Evolutionary conservation across 495 filamentous ascomycete species (phyloP), one percentile per base, ranked within the genome.

Genomic region (Jackrogersella minutella): DNA sequence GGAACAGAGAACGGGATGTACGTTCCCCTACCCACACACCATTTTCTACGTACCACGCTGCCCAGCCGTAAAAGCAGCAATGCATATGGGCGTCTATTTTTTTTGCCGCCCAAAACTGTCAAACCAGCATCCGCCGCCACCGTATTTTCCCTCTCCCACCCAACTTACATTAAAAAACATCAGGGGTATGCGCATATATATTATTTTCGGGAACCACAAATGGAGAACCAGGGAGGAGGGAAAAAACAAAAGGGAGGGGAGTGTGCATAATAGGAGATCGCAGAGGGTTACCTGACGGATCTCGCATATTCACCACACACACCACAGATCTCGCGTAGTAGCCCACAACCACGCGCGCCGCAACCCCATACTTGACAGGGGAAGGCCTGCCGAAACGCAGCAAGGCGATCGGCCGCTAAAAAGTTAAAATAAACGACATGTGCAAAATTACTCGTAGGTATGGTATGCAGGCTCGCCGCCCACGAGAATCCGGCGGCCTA

Each of bases 381-480:
- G 49, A 36, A 21, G 14, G 14, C 30, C 44, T 28, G 37, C 41
- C 58, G 54, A 46, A 50, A n/a, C n/a, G n/a, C n/a, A n/a, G n/a
- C 59, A 16, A 55, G 8, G 56, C 64, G 59, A 57, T 67, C 64
- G 59, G 72, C 69, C 72, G 56, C 69, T 72, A 72, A 69, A 71
- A 66, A 69, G 65, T 24, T 64, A 64, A 71, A 64, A 61, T 64
- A 74, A 74, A 74, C 66, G 72, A 74, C 69, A 74, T 59, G 60
- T 58, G 41, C 34, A 65, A 66, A 72, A 74, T 30, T n/a, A 62
- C 9, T 31, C 36, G 44, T 63, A 60, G 50, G 37, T 56, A 36
- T 51, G 55, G 66, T 52, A 49, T 56, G 41, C 11, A 46, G 28
- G 64, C 58, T 58, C 37, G 16, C 17, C 21, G 5, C 1, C 33